These are phyloP conservation scores for Ustilago shanxiensis DNA, from an alignment of 1,284 basidiomycete genomes.

Conservation along the genomic window DNA sequence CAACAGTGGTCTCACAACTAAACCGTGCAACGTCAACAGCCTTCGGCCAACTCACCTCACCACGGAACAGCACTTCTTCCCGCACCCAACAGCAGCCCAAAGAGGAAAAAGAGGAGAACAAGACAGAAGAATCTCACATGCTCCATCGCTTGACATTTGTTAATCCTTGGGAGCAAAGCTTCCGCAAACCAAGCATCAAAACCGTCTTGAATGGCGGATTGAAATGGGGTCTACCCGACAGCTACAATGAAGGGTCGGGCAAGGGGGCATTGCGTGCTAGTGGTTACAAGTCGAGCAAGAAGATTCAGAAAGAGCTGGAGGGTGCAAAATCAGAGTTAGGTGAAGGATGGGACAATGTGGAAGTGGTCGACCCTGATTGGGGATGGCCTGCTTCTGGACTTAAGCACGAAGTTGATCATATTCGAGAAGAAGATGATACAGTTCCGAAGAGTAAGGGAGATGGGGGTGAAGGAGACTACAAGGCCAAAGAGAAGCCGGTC, in stretches of 20 bases:
- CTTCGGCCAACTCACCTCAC: slow-evolving; percentile 18
- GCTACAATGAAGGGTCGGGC: slow-evolving; percentile 49
- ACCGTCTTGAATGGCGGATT: slow-evolving; percentile 50
- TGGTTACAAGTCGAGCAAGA: slow-evolving; percentile 33
- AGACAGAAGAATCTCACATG: slow-evolving; percentile 28
- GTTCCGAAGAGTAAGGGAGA: neutral
- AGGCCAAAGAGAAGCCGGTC: slow-evolving; percentile 17
- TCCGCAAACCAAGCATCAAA: slow-evolving; percentile 43
- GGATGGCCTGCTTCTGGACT: slow-evolving; percentile 33
- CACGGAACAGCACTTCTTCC: slow-evolving; percentile 8
- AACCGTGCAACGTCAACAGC: slow-evolving; percentile 35
- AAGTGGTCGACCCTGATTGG: slow-evolving; percentile 44
- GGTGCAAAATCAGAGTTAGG: slow-evolving; percentile 21
- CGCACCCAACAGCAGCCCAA: neutral
- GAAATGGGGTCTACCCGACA: slow-evolving; percentile 61
- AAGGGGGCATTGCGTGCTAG: slow-evolving; percentile 11
- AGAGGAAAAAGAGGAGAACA: slow-evolving; percentile 5
- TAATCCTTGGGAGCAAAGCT: slow-evolving; percentile 58
- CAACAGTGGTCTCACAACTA: slow-evolving; percentile 28
- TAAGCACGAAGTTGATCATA: slow-evolving; percentile 23
- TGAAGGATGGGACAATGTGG: slow-evolving; percentile 44
- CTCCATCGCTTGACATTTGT: slow-evolving; percentile 45
- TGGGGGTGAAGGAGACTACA: slow-evolving; percentile 16
- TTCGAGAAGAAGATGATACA: slow-evolving; percentile 1
- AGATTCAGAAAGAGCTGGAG: slow-evolving; percentile 20